phyloP scores from a whole-genome alignment of 1,284 basidiomycete species.

The Sphaerobolus stellatus region DNA sequence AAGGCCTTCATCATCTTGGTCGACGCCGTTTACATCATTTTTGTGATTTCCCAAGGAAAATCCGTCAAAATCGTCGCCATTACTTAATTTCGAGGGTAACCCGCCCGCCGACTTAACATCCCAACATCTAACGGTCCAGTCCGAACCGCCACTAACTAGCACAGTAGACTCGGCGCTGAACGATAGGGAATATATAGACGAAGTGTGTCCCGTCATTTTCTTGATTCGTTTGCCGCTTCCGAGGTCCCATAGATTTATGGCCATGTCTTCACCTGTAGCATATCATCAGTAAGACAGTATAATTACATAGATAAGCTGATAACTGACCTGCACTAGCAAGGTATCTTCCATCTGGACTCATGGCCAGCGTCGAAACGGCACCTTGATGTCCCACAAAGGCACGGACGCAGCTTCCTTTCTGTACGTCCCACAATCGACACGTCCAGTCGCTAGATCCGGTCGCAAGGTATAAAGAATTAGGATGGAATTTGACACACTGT shows the following conservation, averaged over 20 bases:
- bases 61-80: slow-evolving; percentile 21
- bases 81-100: slow-evolving; percentile 42
- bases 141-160: slow-evolving; percentile 86
- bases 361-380: slow-evolving; percentile 81
- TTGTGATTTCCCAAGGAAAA: slow-evolving; percentile 8
- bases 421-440: slow-evolving; percentile 97
- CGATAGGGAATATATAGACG: slow-evolving; percentile 84
- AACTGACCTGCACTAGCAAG: slow-evolving; percentile 83
- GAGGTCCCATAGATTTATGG: slow-evolving; percentile 96
- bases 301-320: slow-evolving; percentile 3
- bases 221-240: slow-evolving; percentile 92
- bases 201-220: slow-evolving; percentile 94
- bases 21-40: slow-evolving; percentile 37
- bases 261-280: slow-evolving; percentile 77
- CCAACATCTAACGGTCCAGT: slow-evolving; percentile 97
- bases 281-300: slow-evolving; percentile 10
- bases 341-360: slow-evolving; percentile 93
- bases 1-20: slow-evolving; percentile 44
- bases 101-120: slow-evolving; percentile 87
- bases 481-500: slow-evolving; percentile 94
- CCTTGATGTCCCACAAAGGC: slow-evolving; percentile 97
- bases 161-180: slow-evolving; percentile 92
- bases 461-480: slow-evolving; percentile 95
- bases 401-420: slow-evolving; percentile 88
- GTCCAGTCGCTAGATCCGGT: slow-evolving; percentile 97